Conservation (phyloP, 2,329 filamentous ascomycete genomes). For the Aspergillus novoparasiticus region DNA sequence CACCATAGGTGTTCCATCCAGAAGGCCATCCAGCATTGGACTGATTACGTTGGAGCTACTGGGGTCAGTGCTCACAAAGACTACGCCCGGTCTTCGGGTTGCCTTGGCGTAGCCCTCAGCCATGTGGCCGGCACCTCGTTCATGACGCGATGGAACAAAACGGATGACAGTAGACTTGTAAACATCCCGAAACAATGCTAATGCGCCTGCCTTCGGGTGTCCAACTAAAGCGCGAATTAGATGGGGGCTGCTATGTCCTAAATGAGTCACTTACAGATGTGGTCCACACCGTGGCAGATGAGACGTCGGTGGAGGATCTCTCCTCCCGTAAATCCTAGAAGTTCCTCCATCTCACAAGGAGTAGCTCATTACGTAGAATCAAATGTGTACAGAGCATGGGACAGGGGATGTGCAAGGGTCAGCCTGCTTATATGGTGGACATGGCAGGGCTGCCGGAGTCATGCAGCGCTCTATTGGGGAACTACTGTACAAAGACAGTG, state of each 20-base stretch:
- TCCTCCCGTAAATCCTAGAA: background rate
- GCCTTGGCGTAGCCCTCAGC: slow-evolving; percentile 7
- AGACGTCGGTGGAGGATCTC: slow-evolving; percentile 2
- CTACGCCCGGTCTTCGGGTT: background rate
- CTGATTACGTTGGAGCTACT: background rate
- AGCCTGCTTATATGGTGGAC: background rate
- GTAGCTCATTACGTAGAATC: background rate
- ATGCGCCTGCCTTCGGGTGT: background rate
- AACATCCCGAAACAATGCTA: background rate
- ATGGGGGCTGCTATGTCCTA: background rate
- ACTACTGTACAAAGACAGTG: background rate
- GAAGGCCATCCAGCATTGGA: background rate
- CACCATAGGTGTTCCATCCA: background rate
- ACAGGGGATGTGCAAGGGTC: background rate
- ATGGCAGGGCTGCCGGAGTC: background rate
- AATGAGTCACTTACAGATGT: slow-evolving; percentile 1
- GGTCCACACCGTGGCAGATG: background rate
- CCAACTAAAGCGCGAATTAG: background rate
- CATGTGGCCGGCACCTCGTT: slow-evolving; percentile 7
- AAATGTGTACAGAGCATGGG: background rate
- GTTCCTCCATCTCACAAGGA: background rate
- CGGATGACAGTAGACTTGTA: background rate
- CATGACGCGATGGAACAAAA: background rate
- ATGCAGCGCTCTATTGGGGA: background rate
- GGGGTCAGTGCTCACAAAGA: background rate